These are phyloP conservation scores for Neoboletus magnificus DNA, from an alignment of 768 basidiomycete species.

Conservation along the genomic window DNA sequence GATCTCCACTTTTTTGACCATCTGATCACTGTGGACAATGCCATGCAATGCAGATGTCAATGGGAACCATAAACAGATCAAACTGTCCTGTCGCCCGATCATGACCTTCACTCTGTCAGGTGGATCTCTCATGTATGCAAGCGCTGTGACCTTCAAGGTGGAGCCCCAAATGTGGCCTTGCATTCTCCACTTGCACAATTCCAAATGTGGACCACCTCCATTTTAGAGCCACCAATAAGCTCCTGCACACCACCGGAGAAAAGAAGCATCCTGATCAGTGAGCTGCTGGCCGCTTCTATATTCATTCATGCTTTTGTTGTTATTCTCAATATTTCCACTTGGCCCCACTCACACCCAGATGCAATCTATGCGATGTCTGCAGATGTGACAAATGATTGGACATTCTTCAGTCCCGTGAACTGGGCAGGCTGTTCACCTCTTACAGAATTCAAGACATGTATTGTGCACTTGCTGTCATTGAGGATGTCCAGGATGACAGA, in stretches of 20 bases:
- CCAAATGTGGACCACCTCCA: conserved; percentile 19
- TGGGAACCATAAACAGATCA: conserved; percentile 15
- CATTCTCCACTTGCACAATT: conserved; percentile 13
- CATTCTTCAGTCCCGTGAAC: not conserved
- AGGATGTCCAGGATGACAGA: not conserved
- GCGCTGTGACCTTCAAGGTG: conserved; percentile 16
- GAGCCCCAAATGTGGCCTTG: conserved; percentile 2
- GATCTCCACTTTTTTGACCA: conserved; percentile 2
- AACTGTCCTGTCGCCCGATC: conserved; percentile 22
- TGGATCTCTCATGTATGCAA: conserved; percentile 3
- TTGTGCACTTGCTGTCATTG: not conserved
- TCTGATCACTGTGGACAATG: conserved; percentile 1
- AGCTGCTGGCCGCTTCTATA: not conserved
- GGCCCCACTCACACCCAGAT: not conserved
- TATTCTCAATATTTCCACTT: conserved; percentile 1
- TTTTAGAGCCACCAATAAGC: conserved; percentile 22
- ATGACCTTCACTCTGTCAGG: not conserved
- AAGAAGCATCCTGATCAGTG: not conserved
- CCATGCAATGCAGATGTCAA: conserved; percentile 12
- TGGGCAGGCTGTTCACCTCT: not conserved
- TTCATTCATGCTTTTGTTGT: not conserved
- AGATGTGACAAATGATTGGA: not conserved
- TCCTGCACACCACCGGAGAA: conserved; percentile 18
- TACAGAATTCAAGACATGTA: not conserved
- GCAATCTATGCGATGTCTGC: not conserved